Percentiles rank a stretch among this genome's conserved stretches.
Conservation (phyloP, 345 rosid species). For the Eucalyptus pauciflora region DNA sequence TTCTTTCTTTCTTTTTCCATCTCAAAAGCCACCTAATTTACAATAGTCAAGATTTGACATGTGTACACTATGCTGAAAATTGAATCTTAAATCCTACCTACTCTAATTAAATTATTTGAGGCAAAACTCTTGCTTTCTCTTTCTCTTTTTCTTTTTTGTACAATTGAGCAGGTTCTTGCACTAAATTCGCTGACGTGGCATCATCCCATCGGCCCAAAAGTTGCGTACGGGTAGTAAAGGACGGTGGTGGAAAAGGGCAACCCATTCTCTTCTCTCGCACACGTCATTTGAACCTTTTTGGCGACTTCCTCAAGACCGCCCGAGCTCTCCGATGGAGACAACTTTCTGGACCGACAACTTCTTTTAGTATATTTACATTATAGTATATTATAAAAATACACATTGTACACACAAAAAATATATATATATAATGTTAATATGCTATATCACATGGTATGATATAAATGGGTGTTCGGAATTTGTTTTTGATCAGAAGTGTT, state of each 20-base stretch:
- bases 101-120: not conserved
- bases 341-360: not conserved
- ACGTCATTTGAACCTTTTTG: not conserved
- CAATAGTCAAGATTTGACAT: not conserved
- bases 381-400: not conserved
- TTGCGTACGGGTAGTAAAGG: not conserved
- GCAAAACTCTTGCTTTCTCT: not conserved
- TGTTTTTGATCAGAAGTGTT: no score
- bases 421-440: not conserved
- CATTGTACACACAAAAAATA: not conserved
- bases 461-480: not conserved
- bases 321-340: not conserved
- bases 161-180: not conserved
- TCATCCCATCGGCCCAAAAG: not conserved
- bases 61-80: not conserved
- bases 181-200: not conserved
- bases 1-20: not conserved
- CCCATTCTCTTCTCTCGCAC: not conserved
- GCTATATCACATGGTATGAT: not conserved
- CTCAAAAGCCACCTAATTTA: not conserved
- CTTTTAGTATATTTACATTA: not conserved
- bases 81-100: not conserved
- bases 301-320: not conserved
- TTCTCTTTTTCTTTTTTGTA: not conserved
- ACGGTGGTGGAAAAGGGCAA: not conserved